A percentile compares a stretch with the other conserved stretches of the same genome.
Conservation (phyloP, 768 basidiomycete genomes). For the Agaricus blazei region DNA sequence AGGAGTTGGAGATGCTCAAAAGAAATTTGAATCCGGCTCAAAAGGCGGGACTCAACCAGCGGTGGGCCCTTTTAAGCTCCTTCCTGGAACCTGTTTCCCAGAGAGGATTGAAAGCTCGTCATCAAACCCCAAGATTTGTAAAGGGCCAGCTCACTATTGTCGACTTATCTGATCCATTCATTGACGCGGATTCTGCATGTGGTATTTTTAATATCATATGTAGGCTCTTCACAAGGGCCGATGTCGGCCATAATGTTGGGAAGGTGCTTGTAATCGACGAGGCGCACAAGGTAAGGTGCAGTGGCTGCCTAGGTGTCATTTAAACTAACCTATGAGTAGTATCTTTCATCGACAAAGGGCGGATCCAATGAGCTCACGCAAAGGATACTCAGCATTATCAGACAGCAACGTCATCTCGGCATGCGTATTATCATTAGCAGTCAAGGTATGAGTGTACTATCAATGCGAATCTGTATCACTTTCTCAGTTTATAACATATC, state of each 20-base stretch:
- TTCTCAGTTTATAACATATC: background rate
- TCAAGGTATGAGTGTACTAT: slow-evolving; percentile 41
- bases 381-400: slow-evolving; percentile 50
- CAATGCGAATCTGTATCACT: background rate
- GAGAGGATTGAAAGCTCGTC: background rate
- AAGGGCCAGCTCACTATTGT: slow-evolving; percentile 60
- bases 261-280: slow-evolving; percentile 73
- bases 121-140: slow-evolving; percentile 34
- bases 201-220: slow-evolving; percentile 66
- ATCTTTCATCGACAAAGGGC: slow-evolving; percentile 42
- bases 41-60: slow-evolving; percentile 51
- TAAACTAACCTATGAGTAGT: slow-evolving; percentile 31
- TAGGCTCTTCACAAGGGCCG: slow-evolving; percentile 57
- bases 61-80: slow-evolving; percentile 54
- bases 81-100: slow-evolving; percentile 36
- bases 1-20: slow-evolving; percentile 39
- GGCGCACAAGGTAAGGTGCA: slow-evolving; percentile 56
- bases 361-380: slow-evolving; percentile 50
- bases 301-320: background rate
- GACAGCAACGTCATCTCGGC: slow-evolving; percentile 67
- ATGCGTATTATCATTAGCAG: slow-evolving; percentile 75
- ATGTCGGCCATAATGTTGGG: slow-evolving; percentile 43
- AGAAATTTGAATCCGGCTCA: slow-evolving; percentile 54
- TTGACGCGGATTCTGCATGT: slow-evolving; percentile 63
- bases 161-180: slow-evolving; percentile 70